A percentile compares a stretch with the other conserved stretches of the same genome.
Evolutionary conservation across 495 filamentous ascomycete species (phyloP).

Genomic region (Hapsidospora chrysogenum): DNA sequence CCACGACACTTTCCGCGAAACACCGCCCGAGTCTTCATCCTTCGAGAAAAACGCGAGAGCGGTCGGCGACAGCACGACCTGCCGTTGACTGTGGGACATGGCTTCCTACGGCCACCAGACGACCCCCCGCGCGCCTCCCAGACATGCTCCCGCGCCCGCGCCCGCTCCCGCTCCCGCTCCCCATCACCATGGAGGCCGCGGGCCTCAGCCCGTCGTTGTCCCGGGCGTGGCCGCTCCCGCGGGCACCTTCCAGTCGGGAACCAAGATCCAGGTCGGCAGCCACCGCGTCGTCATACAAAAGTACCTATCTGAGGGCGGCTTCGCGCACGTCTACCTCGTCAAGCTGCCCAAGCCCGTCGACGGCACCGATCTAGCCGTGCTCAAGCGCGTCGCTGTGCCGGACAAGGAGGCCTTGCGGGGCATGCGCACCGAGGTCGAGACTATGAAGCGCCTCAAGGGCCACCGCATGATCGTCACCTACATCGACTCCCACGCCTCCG

Average conservation of each 20-base stretch:
- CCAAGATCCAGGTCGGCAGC: slow-evolving; percentile 85
- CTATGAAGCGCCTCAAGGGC: slow-evolving; percentile 97
- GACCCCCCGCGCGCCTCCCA: slow-evolving; percentile 14
- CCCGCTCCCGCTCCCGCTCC: slow-evolving; percentile 18
- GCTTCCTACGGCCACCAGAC: slow-evolving; percentile 27
- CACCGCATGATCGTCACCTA: slow-evolving; percentile 94
- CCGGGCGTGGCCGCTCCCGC: slow-evolving; percentile 42
- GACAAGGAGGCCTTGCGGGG: slow-evolving; percentile 85
- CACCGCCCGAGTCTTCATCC: too few species aligned
- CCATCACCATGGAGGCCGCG: too few species aligned
- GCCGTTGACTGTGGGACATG: too few species aligned
- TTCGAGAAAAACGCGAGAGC: too few species aligned
- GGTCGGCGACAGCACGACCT: too few species aligned
- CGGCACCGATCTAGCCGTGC: slow-evolving; percentile 69
- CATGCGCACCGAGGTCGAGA: slow-evolving; percentile 98
- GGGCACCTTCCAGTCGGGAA: slow-evolving; percentile 83
- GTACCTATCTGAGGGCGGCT: slow-evolving; percentile 95
- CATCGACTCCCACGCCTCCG: slow-evolving; percentile 93
- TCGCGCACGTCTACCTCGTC: slow-evolving; percentile 96
- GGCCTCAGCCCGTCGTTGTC: too few species aligned
- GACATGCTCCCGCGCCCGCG: slow-evolving; percentile 16
- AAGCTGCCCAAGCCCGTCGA: slow-evolving; percentile 62
- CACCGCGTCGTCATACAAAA: slow-evolving; percentile 94
- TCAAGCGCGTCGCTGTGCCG: slow-evolving; percentile 95
- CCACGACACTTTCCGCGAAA: too few species aligned